These are phyloP conservation scores for Microcyclosporella mali DNA, from an alignment of 2,329 filamentous ascomycete genomes.

Conservation along the genomic window DNA sequence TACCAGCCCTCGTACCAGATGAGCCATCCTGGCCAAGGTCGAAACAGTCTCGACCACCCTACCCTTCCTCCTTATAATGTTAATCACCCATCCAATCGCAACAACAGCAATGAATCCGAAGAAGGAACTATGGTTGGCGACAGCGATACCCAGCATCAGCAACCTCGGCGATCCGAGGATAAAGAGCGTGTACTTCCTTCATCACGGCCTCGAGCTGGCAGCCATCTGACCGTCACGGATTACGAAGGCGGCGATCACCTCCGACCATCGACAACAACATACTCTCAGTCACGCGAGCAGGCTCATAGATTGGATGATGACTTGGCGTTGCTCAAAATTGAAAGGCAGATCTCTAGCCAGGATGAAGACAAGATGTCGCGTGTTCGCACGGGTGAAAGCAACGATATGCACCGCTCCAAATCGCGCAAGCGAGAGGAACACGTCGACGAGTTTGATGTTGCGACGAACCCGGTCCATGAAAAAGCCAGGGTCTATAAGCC, in stretches of 20 bases:
- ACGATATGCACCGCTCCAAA: conserved; percentile 47
- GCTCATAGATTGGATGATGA: conserved; percentile 60
- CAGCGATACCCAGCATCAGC: conserved; percentile 12
- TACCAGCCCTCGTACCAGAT: conserved; percentile 21
- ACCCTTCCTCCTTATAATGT: conserved; percentile 30
- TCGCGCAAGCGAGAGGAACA: conserved; percentile 49
- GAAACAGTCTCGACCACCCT: conserved; percentile 12
- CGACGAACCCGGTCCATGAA: conserved; percentile 64
- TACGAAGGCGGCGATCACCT: conserved; percentile 28
- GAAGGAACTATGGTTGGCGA: conserved; percentile 33
- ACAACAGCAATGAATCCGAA: conserved; percentile 20
- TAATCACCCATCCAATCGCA: conserved; percentile 18
- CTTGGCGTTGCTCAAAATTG: conserved; percentile 57
- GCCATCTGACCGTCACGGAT: conserved; percentile 45
- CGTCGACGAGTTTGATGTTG: conserved; percentile 60
- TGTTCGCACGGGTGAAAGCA: conserved; percentile 29
- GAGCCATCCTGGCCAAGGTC: conserved; percentile 13
- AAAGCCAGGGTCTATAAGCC: conserved; percentile 60
- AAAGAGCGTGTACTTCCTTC: conserved; percentile 9
- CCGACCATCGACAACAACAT: conserved; percentile 36
- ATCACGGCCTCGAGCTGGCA: conserved; percentile 23
- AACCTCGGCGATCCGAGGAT: conserved; percentile 6
- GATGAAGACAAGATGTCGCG: conserved; percentile 27
- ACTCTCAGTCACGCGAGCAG: conserved; percentile 54
- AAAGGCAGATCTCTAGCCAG: conserved; percentile 51